Base-by-base conservation (phyloP, 192 early-diverging fungal genomes). In the Umbelopsis sp. region DNA sequence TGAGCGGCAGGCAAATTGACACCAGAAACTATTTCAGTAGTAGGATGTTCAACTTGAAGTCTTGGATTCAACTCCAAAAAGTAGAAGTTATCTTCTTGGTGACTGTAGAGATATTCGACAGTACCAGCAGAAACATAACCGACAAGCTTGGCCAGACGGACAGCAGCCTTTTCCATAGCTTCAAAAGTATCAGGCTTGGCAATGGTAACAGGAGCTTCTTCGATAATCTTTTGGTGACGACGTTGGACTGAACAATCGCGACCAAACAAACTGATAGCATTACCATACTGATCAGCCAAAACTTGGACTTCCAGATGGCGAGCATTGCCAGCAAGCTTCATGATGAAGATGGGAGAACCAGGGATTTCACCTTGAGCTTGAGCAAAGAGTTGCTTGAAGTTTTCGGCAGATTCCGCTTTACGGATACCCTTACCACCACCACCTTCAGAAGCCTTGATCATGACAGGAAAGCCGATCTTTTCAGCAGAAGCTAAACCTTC, bases 351-450 rank as follows among this genome's bases (percentile, higher is more conserved):
- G 2, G 96, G 97, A 10, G 96, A 97, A 20, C 97, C 97, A 11
- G 96, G 95, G 20, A 99, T 94, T 81, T 99, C 97, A 65, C 94
- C 91, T 77, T 90, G 86, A 36, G 96, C 95, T 82, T 99, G 97
- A 72, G 84, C 77, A 78, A 97, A 98, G 1, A 89, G 80, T 45
- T 88, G 86, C 6, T 82, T 77, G 82, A 99, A 99, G 54, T 87
- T 82, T 2, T 82, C 82, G 38, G 87, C 82, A 71, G 87, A 83
- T 29, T 94, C 86, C 16, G 98, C 96, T 81, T 95, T 94, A 72
- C 97, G 93, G 79, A 99, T 99, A 74, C 97, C 97, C 84, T 99
- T 99, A 66, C 97, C 97, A 75, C 97, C 97, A 73, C 97, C 97
- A 75, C 97, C 97, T 84, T 99, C 97, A 9, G 95, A 96, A 41